Conservation (phyloP, 1,139 yeast species). For the Saccharomyces pastorianus region DNA sequence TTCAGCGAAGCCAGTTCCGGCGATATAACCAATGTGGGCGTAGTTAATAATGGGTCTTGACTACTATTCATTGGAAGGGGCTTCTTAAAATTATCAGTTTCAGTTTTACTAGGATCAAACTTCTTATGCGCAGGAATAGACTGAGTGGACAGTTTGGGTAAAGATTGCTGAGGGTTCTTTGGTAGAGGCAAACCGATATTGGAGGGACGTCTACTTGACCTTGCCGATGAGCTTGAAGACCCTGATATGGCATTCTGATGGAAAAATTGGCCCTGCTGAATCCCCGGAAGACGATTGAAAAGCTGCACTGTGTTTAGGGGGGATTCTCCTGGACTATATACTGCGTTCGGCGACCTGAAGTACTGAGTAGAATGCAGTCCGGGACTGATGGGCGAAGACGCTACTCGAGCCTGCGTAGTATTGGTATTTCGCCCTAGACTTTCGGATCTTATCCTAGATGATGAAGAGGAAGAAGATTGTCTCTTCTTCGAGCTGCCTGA, state of each 20-base stretch:
- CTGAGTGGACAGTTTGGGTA: slow-evolving; percentile 1
- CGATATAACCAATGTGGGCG: slow-evolving; percentile 21
- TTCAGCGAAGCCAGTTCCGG: slow-evolving; percentile 21
- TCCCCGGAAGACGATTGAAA: slow-evolving; percentile 10
- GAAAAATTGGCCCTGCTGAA: slow-evolving; percentile 3
- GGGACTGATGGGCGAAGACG: slow-evolving; percentile 9
- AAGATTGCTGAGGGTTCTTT: neutral
- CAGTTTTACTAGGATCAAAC: neutral
- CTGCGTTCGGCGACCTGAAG: slow-evolving; percentile 9
- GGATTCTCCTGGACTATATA: slow-evolving; percentile 9
- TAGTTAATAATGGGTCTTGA: slow-evolving; percentile 9
- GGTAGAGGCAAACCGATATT: slow-evolving; percentile 6
- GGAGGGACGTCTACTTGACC: slow-evolving; percentile 12
- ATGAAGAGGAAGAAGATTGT: slow-evolving; percentile 1
- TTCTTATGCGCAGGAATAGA: neutral
- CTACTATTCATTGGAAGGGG: neutral
- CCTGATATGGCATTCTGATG: slow-evolving; percentile 1
- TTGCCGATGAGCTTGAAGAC: slow-evolving; percentile 11
- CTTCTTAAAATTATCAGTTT: neutral
- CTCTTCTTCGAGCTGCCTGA: neutral
- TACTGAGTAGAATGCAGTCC: slow-evolving; percentile 7
- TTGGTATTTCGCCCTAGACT: neutral
- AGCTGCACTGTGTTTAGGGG: slow-evolving; percentile 8
- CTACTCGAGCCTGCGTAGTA: slow-evolving; percentile 1
- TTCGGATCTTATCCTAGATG: neutral